Conservation (phyloP, 345 rosid species). For the Turritis glabra region DNA sequence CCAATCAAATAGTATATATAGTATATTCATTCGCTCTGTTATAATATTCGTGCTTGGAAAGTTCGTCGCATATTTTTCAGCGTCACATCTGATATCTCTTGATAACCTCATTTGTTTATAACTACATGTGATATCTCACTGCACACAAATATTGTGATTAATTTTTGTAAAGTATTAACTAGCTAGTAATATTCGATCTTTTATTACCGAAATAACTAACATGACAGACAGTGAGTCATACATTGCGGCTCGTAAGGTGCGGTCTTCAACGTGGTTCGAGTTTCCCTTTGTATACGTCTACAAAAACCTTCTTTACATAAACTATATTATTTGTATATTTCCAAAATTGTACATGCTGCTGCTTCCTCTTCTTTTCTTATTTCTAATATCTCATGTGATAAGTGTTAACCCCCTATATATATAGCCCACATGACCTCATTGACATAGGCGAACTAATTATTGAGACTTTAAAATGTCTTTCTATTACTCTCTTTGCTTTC, state of each 20-base stretch:
- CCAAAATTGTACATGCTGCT: slow-evolving; percentile 7
- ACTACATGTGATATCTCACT: too few relatives aligned
- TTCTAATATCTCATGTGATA: background rate
- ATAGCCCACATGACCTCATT: slow-evolving; percentile 5
- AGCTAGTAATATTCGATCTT: background rate
- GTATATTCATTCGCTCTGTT: too few relatives aligned
- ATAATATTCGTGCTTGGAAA: background rate
- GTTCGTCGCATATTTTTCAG: slow-evolving; percentile 17
- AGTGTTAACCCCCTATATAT: slow-evolving; percentile 28
- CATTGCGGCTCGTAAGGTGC: slow-evolving; percentile 38
- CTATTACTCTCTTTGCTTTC: slow-evolving; percentile 34
- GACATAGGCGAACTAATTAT: slow-evolving; percentile 18
- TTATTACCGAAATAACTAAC: slow-evolving; percentile 16
- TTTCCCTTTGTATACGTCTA: slow-evolving; percentile 8
- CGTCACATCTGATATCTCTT: background rate
- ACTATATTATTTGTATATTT: background rate
- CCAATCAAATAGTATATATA: too few relatives aligned
- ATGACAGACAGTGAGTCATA: slow-evolving; percentile 33
- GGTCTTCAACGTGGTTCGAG: slow-evolving; percentile 33
- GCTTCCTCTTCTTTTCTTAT: slow-evolving; percentile 10
- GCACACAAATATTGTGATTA: too few relatives aligned
- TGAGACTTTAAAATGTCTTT: slow-evolving; percentile 28
- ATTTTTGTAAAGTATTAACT: too few relatives aligned
- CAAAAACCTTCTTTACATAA: background rate
- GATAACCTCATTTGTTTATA: too few relatives aligned